Base-by-base conservation (phyloP, 1,284 basidiomycete genomes). In the Rhodotorula glutinis region DNA sequence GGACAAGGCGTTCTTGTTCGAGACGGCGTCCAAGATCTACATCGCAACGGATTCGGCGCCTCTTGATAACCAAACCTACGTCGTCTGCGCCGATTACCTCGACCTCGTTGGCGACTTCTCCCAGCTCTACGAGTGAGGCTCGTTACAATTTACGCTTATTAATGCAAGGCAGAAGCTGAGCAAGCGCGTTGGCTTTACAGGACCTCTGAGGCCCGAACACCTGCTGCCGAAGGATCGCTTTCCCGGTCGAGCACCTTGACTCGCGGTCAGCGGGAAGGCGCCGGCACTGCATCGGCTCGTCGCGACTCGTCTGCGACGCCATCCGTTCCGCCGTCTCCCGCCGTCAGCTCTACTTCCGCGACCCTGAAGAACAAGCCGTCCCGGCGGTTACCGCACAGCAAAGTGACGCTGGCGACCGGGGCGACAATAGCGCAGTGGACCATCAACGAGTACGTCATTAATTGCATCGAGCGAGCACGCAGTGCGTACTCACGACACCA, bases 1-100 rank as follows among this genome's bases (percentile, higher is more conserved):
- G 53, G 88, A 91, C 49, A 97, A 96, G 78, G 90, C 91, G 0
- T 97, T 94, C 78, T 79, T 98, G 17, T 97, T 97, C 75, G 95
- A 98, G 77, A 86, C 87, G 7, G 84, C 84, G 9, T 91, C 91
- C 25, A 84, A 91, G 60, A 83, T 98, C 43, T 95, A 93, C 75
- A 84, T 98, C 27, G 92, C 92, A 1, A 92, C 93, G 10, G 95
- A 98, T 77, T 87, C 89, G 25, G 91, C 91, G 0, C 92, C 95
- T 0, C 90, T 96, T 38, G 94, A 97, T 77, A 85, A 88, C 62
- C 87, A 88, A 2, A 92, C 90, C 2, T 89, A 92, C 74, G 90
- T 89, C 70, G 82, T 94, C 27, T 93, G 91, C 74, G 92, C 88
- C 73, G 93, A 97, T 75, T 98, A 95, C 75, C 83, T 97, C 25